phyloP scores from a whole-genome alignment of 202 grass and related monocot genomes.

The Musa balbisiana region DNA sequence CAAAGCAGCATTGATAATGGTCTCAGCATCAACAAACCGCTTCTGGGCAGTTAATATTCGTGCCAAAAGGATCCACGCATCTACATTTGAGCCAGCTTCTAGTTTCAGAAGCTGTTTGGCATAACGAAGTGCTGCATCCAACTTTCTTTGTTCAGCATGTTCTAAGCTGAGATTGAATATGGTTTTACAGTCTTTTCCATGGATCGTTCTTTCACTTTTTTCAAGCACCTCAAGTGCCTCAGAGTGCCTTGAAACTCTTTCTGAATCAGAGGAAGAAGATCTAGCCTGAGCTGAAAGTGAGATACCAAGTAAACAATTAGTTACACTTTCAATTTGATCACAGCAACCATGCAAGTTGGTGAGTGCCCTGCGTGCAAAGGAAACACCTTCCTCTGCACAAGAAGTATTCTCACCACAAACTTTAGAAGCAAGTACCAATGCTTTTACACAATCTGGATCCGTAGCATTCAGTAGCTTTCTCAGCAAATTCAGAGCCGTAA shows the following conservation, averaged over 20 bases:
- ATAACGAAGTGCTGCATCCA: constrained; percentile 70
- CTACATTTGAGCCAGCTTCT: constrained; percentile 67
- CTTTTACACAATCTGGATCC: constrained; percentile 57
- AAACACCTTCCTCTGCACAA: constrained; percentile 49
- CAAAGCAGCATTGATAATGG: constrained; percentile 66
- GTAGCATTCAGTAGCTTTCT: constrained; percentile 48
- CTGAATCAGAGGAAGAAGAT: constrained; percentile 55
- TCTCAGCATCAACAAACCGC: constrained; percentile 58
- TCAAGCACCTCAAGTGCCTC: constrained; percentile 59
- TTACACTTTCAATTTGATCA: constrained; percentile 43
- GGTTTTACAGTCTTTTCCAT: constrained; percentile 48
- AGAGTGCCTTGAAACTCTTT: constrained; percentile 60
- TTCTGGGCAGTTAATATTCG: constrained; percentile 83
- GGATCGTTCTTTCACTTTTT: constrained; percentile 51
- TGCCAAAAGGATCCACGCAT: constrained; percentile 85
- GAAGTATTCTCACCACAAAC: constrained; percentile 42
- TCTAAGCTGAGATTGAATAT: constrained; percentile 70
- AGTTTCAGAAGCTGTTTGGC: constrained; percentile 71
- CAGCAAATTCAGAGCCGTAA: constrained; percentile 60
- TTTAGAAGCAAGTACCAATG: constrained; percentile 82
- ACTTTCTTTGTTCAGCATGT: constrained; percentile 86
- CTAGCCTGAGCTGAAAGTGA: constrained; percentile 72
- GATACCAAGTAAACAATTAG: constrained; percentile 58
- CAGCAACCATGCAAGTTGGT: constrained; percentile 41
- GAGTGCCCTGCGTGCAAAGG: constrained; percentile 58